Conservation (phyloP, 768 basidiomycete genomes). For the Tricholoma saponaceum region DNA sequence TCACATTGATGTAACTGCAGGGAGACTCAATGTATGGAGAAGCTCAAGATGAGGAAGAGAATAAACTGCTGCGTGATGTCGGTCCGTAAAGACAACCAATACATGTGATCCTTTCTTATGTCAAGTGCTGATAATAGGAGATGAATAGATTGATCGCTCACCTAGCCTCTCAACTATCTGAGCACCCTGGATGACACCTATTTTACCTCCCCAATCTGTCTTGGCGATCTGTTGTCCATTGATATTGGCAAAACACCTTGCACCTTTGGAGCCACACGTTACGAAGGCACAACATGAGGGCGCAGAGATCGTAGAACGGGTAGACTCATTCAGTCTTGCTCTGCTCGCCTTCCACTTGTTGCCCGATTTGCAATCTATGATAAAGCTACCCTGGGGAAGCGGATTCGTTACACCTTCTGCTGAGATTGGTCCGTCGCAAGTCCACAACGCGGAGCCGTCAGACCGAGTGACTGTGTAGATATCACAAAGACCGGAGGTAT, state of each 20-base stretch:
- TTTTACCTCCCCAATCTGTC: constrained; percentile 57
- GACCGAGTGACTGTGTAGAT: constrained; percentile 49
- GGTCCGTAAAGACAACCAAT: constrained; percentile 53
- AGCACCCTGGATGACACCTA: constrained; percentile 43
- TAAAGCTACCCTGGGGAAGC: constrained; percentile 43
- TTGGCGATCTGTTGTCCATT: constrained; percentile 65
- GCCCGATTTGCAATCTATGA: constrained; percentile 55
- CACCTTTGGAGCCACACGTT: constrained; percentile 54
- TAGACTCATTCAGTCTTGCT: constrained; percentile 34
- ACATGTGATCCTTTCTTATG: constrained; percentile 40
- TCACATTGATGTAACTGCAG: constrained; percentile 30
- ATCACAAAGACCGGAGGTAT: constrained; percentile 53
- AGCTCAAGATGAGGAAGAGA: constrained; percentile 62
- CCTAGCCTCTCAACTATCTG: constrained; percentile 62
- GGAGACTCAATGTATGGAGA: constrained; percentile 42
- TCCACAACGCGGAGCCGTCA: constrained; percentile 32
- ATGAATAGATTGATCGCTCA: constrained; percentile 23
- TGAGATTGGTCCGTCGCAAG: constrained; percentile 28
- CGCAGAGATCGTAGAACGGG: constrained; percentile 13
- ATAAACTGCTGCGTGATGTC: constrained; percentile 46
- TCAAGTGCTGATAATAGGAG: not conserved
- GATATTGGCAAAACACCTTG: constrained; percentile 50
- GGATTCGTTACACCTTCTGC: constrained; percentile 41
- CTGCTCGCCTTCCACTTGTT: constrained; percentile 38
- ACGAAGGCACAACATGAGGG: constrained; percentile 35